Conservation (phyloP, 106 monocot species). For the Amphibolis antarctica region DNA sequence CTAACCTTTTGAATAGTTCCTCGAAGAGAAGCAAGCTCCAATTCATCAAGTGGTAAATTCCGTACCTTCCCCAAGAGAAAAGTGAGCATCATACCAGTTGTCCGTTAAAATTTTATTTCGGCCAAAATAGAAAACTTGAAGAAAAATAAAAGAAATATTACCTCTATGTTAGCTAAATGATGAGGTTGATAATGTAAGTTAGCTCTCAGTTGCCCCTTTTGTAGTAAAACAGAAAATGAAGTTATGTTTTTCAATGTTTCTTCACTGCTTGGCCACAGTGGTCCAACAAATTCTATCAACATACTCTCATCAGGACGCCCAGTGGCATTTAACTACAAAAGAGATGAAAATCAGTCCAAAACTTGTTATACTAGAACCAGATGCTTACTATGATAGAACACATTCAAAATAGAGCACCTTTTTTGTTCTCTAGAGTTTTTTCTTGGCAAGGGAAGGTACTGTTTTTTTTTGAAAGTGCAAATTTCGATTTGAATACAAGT, state of each 20-base stretch:
- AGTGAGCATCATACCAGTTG: background rate
- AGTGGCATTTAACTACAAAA: slow-evolving; percentile 62
- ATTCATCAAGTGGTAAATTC: slow-evolving; percentile 90
- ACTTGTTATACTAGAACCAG: background rate
- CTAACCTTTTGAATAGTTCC: slow-evolving; percentile 82
- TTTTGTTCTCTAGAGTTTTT: too few species aligned
- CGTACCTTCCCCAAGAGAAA: slow-evolving; percentile 45
- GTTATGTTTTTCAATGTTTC: slow-evolving; percentile 33
- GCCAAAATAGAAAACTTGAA: background rate
- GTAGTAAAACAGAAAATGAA: slow-evolving; percentile 58
- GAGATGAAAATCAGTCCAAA: slow-evolving; percentile 4
- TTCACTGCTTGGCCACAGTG: slow-evolving; percentile 34
- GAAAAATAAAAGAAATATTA: slow-evolving; percentile 8
- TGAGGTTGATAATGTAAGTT: slow-evolving; percentile 76
- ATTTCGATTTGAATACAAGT: too few species aligned
- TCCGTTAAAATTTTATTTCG: background rate
- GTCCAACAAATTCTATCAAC: slow-evolving; percentile 55
- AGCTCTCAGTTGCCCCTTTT: slow-evolving; percentile 87
- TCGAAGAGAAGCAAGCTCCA: slow-evolving; percentile 95
- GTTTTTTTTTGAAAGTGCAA: too few species aligned
- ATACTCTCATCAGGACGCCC: slow-evolving; percentile 94
- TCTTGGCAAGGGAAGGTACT: too few species aligned
- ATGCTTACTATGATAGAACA: too few species aligned
- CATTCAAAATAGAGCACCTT: too few species aligned
- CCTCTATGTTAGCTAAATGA: slow-evolving; percentile 79